Percentiles rank a stretch among this genome's conserved stretches.
Evolutionary conservation across 2,329 filamentous ascomycete species (phyloP).

Genomic region (Penicillium brasilianum): DNA sequence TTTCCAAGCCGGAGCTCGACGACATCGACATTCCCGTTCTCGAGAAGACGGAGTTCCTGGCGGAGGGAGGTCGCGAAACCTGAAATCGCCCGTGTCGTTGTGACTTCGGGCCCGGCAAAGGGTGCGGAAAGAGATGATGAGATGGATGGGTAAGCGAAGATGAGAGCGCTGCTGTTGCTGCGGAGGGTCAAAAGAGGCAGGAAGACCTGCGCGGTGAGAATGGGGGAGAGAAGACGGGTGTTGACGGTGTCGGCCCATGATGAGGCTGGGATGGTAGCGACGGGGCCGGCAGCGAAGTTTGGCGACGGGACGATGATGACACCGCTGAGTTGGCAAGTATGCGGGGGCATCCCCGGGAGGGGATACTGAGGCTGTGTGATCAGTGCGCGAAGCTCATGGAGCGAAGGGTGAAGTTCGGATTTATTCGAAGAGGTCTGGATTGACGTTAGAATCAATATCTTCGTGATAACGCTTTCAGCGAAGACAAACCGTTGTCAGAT

Average conservation of each 20-base stretch:
- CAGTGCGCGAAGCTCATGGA: conserved; percentile 73
- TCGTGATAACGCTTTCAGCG: neutral
- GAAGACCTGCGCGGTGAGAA: conserved; percentile 86
- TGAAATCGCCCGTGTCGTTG: conserved; percentile 82
- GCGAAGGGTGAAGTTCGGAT: conserved; percentile 61
- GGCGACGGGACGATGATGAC: conserved; percentile 80
- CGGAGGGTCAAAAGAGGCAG: conserved; percentile 74
- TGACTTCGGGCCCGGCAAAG: conserved; percentile 74
- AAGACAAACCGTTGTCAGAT: conserved; percentile 63
- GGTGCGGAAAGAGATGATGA: conserved; percentile 51
- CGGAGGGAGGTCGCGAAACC: conserved; percentile 82
- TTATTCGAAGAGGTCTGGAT: conserved; percentile 65
- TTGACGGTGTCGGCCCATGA: conserved; percentile 90
- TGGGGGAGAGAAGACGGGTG: conserved; percentile 86
- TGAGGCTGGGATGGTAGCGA: conserved; percentile 82
- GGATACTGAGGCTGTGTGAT: conserved; percentile 77
- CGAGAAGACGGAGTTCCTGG: conserved; percentile 76
- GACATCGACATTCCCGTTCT: conserved; percentile 67
- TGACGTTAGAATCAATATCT: conserved; percentile 7
- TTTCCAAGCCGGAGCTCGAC: conserved; percentile 89
- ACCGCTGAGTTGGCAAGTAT: conserved; percentile 76
- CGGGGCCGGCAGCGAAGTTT: conserved; percentile 79
- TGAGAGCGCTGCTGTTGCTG: conserved; percentile 55
- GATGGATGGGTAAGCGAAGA: conserved; percentile 52
- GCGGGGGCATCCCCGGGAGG: conserved; percentile 74